Percentiles rank a stretch among this genome's conserved stretches.
Conservation (phyloP, 768 basidiomycete species). For the Dacryopinax spathularia region DNA sequence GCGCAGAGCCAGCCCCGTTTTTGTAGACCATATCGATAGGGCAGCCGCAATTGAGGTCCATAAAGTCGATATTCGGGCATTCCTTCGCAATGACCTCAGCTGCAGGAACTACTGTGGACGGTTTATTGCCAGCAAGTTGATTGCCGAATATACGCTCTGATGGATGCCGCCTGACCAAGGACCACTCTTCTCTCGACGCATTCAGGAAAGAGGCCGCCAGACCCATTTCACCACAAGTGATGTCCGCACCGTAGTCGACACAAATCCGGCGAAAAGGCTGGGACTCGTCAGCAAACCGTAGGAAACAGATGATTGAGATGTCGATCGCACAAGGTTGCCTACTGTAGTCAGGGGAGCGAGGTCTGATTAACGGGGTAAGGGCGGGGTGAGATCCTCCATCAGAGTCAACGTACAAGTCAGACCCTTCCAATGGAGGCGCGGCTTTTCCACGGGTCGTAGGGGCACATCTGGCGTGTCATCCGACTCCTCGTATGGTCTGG, state of each 20-base stretch:
- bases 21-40: slow-evolving; percentile 95
- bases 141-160: slow-evolving; percentile 79
- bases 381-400: too few species aligned
- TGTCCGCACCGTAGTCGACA: slow-evolving; percentile 74
- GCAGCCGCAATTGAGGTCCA: slow-evolving; percentile 92
- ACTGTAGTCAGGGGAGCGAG: slow-evolving; percentile 83
- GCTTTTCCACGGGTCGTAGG: slow-evolving; percentile 66
- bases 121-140: slow-evolving; percentile 83
- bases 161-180: slow-evolving; percentile 74
- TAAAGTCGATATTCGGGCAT: slow-evolving; percentile 64
- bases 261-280: slow-evolving; percentile 90
- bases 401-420: slow-evolving; percentile 55
- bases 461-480: slow-evolving; percentile 55
- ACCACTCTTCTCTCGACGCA: slow-evolving; percentile 92
- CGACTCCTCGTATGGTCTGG: slow-evolving; percentile 21
- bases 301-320: slow-evolving; percentile 1
- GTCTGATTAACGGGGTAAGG: slow-evolving; percentile 24
- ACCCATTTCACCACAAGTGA: slow-evolving; percentile 96
- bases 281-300: neutral
- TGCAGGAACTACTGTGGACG: slow-evolving; percentile 53
- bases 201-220: slow-evolving; percentile 78
- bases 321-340: slow-evolving; percentile 63
- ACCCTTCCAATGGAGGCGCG: slow-evolving; percentile 67
- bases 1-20: slow-evolving; percentile 74
- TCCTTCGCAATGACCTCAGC: slow-evolving; percentile 70